Base-by-base conservation (phyloP, 139 green algal species). In the Chlamydomonas eustigma region DNA sequence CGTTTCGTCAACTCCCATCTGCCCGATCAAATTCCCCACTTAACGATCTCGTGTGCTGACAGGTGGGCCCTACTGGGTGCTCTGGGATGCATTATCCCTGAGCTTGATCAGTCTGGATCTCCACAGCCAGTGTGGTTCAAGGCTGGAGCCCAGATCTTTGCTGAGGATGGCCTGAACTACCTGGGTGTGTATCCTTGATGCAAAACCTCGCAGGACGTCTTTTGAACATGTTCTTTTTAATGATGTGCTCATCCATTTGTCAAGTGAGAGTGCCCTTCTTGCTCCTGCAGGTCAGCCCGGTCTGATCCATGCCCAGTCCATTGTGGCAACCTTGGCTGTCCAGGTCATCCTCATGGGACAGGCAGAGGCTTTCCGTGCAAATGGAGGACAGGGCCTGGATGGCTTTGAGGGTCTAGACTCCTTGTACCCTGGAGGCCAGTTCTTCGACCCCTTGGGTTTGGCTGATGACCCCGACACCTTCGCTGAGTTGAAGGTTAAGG, bases 51-150 rank as follows among this genome's bases (percentile, higher is more conserved):
- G n/a, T n/a, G n/a, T n/a, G n/a, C n/a, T n/a, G n/a, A 18, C 44
- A 58, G 92, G 68, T 99, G 96, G 96, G 95, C 95, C 37, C 96
- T 98, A 92, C 90, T 98, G 5, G 95, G 93, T 52, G 89, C 90
- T 34, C 85, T 97, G 44, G 92, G 91, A 74, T 94, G 86, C 84
- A 39, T 95, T 25, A 81, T 70, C 50, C 78, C 82, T 44, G 82
- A 75, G 68, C 68, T 75, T 38, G 3, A 51, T 4, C 6, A 31
- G 4, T 32, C 6, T 5, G 68, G 3, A n/a, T 51, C n/a, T 24
- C 5, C 37, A 5, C 8, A 75, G 68, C 68, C 68, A 30, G 68
- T 75, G 6, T 98, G 94, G 94, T 98, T 94, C 87, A 95, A 96
- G 87, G 88, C 87, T 76, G 90, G 90, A 68, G 83, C 89, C 34